phyloP scores from a whole-genome alignment of 228 moss, liverwort and hornwort species.

The Sphagnum magellanicum region DNA sequence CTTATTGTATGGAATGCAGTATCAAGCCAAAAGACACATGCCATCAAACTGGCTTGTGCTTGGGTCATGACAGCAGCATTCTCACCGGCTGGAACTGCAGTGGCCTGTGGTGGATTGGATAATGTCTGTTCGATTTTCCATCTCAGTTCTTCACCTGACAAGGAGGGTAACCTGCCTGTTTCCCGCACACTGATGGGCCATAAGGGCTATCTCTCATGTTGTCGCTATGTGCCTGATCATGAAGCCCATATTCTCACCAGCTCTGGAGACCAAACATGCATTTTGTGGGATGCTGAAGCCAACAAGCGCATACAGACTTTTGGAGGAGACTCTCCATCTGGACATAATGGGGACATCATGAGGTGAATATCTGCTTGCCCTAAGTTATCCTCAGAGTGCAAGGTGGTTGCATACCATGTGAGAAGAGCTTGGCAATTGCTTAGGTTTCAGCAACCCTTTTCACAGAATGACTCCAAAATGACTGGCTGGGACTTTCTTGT shows the following conservation, averaged over 20 bases:
- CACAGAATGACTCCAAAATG: neutral
- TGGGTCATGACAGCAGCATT: conserved; percentile 99
- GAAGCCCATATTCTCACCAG: conserved; percentile 82
- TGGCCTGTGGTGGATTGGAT: conserved; percentile 91
- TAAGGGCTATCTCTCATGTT: conserved; percentile 84
- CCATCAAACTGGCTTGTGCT: conserved; percentile 85
- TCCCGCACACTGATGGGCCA: conserved; percentile 67
- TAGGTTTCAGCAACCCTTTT: no score
- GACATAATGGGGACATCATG: conserved; percentile 93
- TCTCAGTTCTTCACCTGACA: conserved; percentile 59
- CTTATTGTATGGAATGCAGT: conserved; percentile 98
- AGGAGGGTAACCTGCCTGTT: conserved; percentile 64
- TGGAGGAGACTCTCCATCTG: conserved; percentile 69
- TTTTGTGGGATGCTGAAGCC: conserved; percentile 78
- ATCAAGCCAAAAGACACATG: conserved; percentile 94
- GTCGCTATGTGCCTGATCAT: conserved; percentile 75
- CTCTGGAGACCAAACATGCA: conserved; percentile 94
- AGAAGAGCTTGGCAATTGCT: no score
- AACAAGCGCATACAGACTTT: conserved; percentile 56
- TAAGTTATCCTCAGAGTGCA: no score
- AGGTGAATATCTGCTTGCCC: conserved; percentile 33
- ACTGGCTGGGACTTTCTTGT: neutral
- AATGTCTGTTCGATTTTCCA: conserved; percentile 93
- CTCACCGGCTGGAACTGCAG: conserved; percentile 67
- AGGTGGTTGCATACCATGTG: no score